phyloP scores from a whole-genome alignment of 352 stramenopile genomes.

The Phytophthora palmivora region DNA sequence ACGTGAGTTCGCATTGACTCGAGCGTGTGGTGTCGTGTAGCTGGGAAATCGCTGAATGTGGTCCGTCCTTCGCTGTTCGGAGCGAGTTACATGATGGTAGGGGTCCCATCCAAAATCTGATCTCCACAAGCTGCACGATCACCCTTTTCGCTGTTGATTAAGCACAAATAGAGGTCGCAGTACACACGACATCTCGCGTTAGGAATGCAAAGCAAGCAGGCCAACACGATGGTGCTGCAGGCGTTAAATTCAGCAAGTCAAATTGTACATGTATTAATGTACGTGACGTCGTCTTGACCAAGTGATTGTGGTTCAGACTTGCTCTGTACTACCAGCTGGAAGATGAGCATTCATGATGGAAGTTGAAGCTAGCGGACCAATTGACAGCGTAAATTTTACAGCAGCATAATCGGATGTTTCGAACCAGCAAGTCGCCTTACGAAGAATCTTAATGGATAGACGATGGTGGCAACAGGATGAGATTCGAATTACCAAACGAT shows the following conservation, averaged over 20 bases:
- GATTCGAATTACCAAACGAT: too few relatives aligned
- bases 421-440: too few relatives aligned
- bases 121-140: slow-evolving; percentile 3
- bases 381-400: not conserved
- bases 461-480: too few relatives aligned
- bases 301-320: not conserved
- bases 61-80: slow-evolving; percentile 6
- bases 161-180: not conserved
- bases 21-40: slow-evolving; percentile 3
- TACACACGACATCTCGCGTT: slow-evolving; percentile 9
- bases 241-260: too few relatives aligned
- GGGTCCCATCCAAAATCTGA: slow-evolving; percentile 19
- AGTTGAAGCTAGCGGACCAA: slow-evolving; percentile 3
- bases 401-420: too few relatives aligned
- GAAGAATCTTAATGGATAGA: too few relatives aligned
- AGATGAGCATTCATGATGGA: not conserved
- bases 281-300: not conserved
- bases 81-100: not conserved
- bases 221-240: slow-evolving; percentile 21
- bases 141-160: not conserved
- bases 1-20: slow-evolving; percentile 14
- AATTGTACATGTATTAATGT: too few relatives aligned
- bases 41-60: slow-evolving; percentile 30
- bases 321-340: slow-evolving; percentile 10
- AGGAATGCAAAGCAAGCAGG: slow-evolving; percentile 23